These are phyloP conservation scores for Suillus alpinus DNA, from an alignment of 768 basidiomycete genomes.

Conservation along the genomic window DNA sequence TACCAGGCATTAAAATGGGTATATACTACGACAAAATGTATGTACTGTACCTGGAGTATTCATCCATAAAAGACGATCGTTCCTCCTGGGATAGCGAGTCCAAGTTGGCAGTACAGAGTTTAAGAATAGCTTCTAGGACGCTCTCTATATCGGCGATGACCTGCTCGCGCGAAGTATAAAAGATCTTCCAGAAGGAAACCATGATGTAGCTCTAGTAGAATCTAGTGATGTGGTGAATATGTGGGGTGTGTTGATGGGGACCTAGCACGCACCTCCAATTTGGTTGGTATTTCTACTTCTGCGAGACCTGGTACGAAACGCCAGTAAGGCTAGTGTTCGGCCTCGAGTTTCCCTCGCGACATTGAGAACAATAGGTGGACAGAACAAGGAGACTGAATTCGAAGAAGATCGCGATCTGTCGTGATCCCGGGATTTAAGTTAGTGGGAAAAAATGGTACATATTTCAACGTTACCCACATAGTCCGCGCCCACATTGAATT, in stretches of 20 bases:
- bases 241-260: background rate
- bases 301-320: background rate
- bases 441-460: background rate
- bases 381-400: background rate
- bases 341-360: background rate
- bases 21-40: background rate
- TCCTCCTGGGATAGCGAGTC: background rate
- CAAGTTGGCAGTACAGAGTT: background rate
- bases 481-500: background rate
- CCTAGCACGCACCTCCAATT: background rate
- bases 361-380: background rate
- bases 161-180: background rate
- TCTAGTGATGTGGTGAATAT: background rate
- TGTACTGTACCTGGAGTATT: background rate
- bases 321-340: background rate
- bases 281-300: background rate
- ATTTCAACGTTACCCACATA: too few relatives aligned
- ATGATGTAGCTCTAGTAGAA: background rate
- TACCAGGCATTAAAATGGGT: background rate
- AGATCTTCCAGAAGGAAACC: background rate
- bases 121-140: background rate
- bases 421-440: background rate
- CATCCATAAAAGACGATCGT: background rate
- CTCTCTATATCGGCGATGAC: background rate
- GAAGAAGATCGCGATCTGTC: background rate